Evolutionary conservation across 768 basidiomycete species (phyloP).

Genomic region (Leccinum uliginosum): DNA sequence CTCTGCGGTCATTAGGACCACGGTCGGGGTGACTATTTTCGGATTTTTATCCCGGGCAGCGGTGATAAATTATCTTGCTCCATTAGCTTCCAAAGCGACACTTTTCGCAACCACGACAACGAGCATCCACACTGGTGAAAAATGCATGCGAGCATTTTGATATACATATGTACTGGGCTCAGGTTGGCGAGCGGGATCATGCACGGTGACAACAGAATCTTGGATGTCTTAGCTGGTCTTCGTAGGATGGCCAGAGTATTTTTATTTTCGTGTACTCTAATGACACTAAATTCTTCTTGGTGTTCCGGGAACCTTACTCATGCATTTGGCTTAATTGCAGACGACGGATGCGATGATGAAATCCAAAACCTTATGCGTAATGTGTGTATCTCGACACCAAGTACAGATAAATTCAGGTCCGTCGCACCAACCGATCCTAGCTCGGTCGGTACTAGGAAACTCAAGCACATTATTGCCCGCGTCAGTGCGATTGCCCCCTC

Average conservation of each 20-base stretch:
- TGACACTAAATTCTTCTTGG: conserved; percentile 8
- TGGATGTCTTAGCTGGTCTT: background rate
- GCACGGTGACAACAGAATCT: background rate
- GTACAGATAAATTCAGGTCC: conserved; percentile 27
- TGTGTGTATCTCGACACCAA: conserved; percentile 15
- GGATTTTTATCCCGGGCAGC: conserved; percentile 11
- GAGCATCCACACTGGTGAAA: conserved; percentile 5
- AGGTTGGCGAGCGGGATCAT: background rate
- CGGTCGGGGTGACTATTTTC: conserved; percentile 35
- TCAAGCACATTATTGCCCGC: background rate
- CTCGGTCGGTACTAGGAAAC: background rate
- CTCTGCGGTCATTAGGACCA: conserved; percentile 46
- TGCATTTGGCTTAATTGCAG: conserved; percentile 26
- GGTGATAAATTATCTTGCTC: conserved; percentile 20
- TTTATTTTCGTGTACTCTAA: conserved; percentile 15
- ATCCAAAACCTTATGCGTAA: conserved; percentile 12
- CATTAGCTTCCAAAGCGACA: conserved; percentile 14
- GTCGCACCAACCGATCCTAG: conserved; percentile 1
- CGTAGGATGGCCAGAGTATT: background rate
- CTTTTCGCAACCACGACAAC: conserved; percentile 4
- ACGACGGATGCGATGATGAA: conserved; percentile 11
- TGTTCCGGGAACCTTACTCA: conserved; percentile 11
- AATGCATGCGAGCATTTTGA: background rate
- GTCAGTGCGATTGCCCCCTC: background rate
- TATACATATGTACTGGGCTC: background rate